Evolutionary conservation across 768 basidiomycete genomes (phyloP), one percentile per base, ranked within the genome.

Genomic region (Pleurotus pulmonarius): DNA sequence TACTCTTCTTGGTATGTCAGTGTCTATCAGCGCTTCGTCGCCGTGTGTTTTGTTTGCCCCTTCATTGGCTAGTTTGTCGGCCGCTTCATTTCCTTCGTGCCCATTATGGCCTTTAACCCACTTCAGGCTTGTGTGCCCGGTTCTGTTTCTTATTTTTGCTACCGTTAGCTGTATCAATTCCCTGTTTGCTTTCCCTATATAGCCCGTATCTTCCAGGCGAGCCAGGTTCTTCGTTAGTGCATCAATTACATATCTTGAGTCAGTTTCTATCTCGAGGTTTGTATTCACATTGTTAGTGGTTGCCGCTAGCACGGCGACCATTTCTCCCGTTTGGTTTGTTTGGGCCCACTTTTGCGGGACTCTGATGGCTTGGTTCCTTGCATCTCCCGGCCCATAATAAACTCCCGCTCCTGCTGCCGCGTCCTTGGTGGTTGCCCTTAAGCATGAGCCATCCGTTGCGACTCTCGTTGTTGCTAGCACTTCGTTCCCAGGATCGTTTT

Each of bases 71-170:
- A 60, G 60, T 6, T 3, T 34, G 45, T 69, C 64, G 6, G 68
- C 66, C 5, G 38, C 62, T 51, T 67, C 61, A 24, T 68, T 68
- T 3, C 63, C 58, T 12, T 24, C 25, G 18, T 57, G 20, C 1
- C 61, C 62, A 8, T 22, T 56, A 24, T 66, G 66, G 2, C 65
- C 69, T 61, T 70, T 69, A 0, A 68, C 65, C 66, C 67, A 66
- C 26, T 45, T 46, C 5, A 71, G 46, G 11, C 41, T 9, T 1
- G 64, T 69, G 2, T 12, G 13, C 1, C 60, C 63, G 8, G 49
- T 47, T 22, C 62, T 38, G 13, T 39, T 18, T 41, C 64, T 29
- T 9, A 70, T 57, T 0, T 48, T 46, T 3, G 58, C 58, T 0
- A 58, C 48, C 0, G 60, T 47, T 0, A 57, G 56, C n/a, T 46